phyloP scores from a whole-genome alignment of 805 yeast species.

The Wickerhamomyces sydowiorum region DNA sequence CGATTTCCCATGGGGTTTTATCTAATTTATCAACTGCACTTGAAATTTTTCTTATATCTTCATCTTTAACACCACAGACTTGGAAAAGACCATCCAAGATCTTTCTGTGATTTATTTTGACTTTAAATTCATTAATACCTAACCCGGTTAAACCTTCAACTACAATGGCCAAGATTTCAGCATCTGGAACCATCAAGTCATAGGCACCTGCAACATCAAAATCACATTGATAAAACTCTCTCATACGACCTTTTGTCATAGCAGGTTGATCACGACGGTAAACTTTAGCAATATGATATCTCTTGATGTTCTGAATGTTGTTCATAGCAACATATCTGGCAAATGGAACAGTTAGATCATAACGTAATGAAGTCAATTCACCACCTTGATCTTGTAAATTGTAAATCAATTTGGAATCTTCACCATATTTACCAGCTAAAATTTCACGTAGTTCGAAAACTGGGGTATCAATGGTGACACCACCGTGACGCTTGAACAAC shows the following conservation, averaged over 20 bases:
- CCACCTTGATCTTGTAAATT: conserved; percentile 99
- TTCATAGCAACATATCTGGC: conserved; percentile 97
- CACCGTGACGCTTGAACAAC: conserved; percentile 93
- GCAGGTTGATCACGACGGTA: conserved; percentile 99
- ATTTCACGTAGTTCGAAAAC: conserved; percentile 96
- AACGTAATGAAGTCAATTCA: conserved; percentile 89
- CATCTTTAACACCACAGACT: conserved; percentile 90
- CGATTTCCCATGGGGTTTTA: conserved; percentile 93
- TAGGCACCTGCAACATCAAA: conserved; percentile 93
- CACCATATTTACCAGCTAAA: conserved; percentile 96
- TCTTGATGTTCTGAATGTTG: conserved; percentile 80
- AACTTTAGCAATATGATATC: conserved; percentile 97
- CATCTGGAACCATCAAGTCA: conserved; percentile 94
- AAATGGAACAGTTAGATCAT: conserved; percentile 97
- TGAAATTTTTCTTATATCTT: conserved; percentile 88
- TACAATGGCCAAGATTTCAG: conserved; percentile 75
- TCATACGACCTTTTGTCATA: conserved; percentile 99
- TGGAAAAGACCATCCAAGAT: conserved; percentile 93
- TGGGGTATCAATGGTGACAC: conserved; percentile 97
- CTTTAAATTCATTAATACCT: conserved; percentile 84
- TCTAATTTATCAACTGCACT: conserved; percentile 97
- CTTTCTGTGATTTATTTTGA: conserved; percentile 93
- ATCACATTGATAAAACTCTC: conserved; percentile 99
- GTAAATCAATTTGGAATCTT: conserved; percentile 93
- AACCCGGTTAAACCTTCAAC: conserved; percentile 81